Conservation (phyloP, 352 stramenopile species). For the Peronospora farinosa region DNA sequence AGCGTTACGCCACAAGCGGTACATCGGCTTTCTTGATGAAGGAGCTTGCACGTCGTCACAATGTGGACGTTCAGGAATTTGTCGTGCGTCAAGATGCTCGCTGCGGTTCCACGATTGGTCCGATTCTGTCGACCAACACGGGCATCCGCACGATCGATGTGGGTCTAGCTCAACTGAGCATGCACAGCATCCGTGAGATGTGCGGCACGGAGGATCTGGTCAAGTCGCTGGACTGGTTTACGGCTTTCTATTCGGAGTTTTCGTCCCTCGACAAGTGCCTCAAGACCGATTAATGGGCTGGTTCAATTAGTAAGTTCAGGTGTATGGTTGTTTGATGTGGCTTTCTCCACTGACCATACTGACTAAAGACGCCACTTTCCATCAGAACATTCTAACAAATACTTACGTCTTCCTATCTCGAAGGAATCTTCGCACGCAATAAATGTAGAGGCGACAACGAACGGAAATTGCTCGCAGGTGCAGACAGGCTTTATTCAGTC, state of each 20-base stretch:
- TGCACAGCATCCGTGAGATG: slow-evolving; percentile 96
- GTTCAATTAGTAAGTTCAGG: slow-evolving; percentile 5
- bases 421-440: slow-evolving; percentile 4
- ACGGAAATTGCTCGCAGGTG: not conserved
- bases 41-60: slow-evolving; percentile 83
- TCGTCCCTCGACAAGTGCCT: slow-evolving; percentile 81
- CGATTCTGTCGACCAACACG: slow-evolving; percentile 91
- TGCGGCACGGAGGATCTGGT: slow-evolving; percentile 89
- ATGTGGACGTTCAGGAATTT: slow-evolving; percentile 92
- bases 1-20: slow-evolving; percentile 94
- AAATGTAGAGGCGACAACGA: slow-evolving; percentile 8
- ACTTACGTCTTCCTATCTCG: slow-evolving; percentile 32
- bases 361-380: slow-evolving; percentile 68
- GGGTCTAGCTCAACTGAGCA: slow-evolving; percentile 93
- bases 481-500: not conserved
- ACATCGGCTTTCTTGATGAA: slow-evolving; percentile 90
- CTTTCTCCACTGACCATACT: slow-evolving; percentile 70
- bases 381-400: slow-evolving; percentile 55
- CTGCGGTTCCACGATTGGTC: slow-evolving; percentile 96
- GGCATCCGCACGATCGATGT: slow-evolving; percentile 97
- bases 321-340: slow-evolving; percentile 37
- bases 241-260: slow-evolving; percentile 90
- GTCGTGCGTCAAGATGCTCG: slow-evolving; percentile 94
- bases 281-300: slow-evolving; percentile 49
- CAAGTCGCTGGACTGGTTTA: slow-evolving; percentile 86